Conservation (phyloP, 768 basidiomycete species). For the Rhodotorula taiwanensis region DNA sequence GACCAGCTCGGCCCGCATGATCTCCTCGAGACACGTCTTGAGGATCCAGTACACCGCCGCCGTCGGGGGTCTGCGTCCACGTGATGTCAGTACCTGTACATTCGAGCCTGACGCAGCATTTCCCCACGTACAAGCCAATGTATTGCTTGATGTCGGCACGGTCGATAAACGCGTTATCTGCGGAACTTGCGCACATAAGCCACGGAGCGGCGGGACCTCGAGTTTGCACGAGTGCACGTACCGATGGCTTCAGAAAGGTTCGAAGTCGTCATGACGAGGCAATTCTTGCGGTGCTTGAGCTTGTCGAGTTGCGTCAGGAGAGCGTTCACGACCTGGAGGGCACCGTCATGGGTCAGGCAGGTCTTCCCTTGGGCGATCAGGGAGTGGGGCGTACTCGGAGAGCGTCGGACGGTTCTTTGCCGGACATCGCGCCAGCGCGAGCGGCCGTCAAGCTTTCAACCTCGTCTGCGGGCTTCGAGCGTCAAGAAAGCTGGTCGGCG, state of each 20-base stretch:
- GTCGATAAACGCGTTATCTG: slow-evolving; percentile 92
- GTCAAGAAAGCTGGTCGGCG: neutral
- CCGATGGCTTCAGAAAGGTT: slow-evolving; percentile 84
- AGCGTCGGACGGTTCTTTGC: slow-evolving; percentile 92
- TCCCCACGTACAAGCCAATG: slow-evolving; percentile 28
- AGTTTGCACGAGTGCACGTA: neutral
- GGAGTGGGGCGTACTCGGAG: slow-evolving; percentile 57
- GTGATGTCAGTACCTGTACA: too few species aligned
- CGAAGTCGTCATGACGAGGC: slow-evolving; percentile 90
- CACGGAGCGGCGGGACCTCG: too few species aligned
- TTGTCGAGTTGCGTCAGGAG: slow-evolving; percentile 95
- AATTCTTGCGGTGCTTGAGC: slow-evolving; percentile 84
- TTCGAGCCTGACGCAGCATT: neutral
- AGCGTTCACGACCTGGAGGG: slow-evolving; percentile 83
- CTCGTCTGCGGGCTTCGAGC: slow-evolving; percentile 59
- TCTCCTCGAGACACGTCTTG: slow-evolving; percentile 69
- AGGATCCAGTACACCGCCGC: slow-evolving; percentile 93
- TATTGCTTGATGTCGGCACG: slow-evolving; percentile 96
- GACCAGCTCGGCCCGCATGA: slow-evolving; percentile 67
- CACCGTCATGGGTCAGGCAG: neutral
- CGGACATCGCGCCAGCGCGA: slow-evolving; percentile 85
- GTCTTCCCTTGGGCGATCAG: neutral
- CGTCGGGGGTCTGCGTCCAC: slow-evolving; percentile 60
- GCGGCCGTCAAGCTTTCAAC: slow-evolving; percentile 94
- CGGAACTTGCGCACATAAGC: neutral